A percentile compares a stretch with the other conserved stretches of the same genome.
Conservation (phyloP, 768 basidiomycete genomes). For the Collybia mongolica region DNA sequence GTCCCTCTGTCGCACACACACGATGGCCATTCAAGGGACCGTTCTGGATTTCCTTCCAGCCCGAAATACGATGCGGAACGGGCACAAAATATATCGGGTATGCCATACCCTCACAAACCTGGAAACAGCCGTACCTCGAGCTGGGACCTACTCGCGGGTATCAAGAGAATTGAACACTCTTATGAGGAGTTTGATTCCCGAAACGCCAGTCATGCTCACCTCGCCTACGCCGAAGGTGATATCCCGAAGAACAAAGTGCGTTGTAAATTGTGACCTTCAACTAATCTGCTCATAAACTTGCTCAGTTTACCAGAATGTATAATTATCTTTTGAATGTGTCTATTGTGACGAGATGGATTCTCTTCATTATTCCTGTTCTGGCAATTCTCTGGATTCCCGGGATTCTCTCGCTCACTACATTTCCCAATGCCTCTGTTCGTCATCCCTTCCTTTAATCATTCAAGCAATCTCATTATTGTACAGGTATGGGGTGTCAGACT, state of each 20-base stretch:
- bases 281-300: constrained; percentile 1
- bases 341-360: constrained; percentile 75
- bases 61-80: constrained; percentile 22
- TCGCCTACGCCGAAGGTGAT: constrained; percentile 63
- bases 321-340: constrained; percentile 74
- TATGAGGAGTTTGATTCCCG: constrained; percentile 60
- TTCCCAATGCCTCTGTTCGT: constrained; percentile 51
- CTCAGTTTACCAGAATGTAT: constrained; percentile 61
- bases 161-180: constrained; percentile 49
- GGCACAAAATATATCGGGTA: constrained; percentile 11
- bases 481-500: constrained; percentile 61
- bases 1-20: constrained; percentile 8
- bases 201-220: constrained; percentile 48
- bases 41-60: neutral
- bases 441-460: constrained; percentile 5
- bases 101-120: constrained; percentile 7
- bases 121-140: constrained; percentile 29
- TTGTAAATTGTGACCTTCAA: constrained; percentile 3
- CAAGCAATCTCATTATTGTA: neutral
- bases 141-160: constrained; percentile 52
- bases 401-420: constrained; percentile 56
- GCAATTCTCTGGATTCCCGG: constrained; percentile 71
- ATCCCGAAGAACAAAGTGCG: constrained; percentile 54
- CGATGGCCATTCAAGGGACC: neutral
- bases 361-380: constrained; percentile 77